Percentiles rank a stretch among this genome's conserved stretches.
phyloP scores from a whole-genome alignment of 2,329 filamentous ascomycete species.

The Monilinia aucupariae region DNA sequence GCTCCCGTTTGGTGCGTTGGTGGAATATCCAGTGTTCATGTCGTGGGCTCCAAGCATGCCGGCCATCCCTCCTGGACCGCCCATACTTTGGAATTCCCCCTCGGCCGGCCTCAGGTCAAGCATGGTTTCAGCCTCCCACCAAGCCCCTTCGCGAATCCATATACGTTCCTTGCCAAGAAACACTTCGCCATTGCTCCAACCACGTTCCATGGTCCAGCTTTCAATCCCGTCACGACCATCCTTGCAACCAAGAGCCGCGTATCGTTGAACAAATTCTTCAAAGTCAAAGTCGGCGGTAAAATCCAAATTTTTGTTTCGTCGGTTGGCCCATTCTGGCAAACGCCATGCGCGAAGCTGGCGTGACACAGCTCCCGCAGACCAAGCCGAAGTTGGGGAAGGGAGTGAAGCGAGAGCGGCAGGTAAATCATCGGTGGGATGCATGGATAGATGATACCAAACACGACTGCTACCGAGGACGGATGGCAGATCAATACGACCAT shows the following conservation, averaged over 20 bases:
- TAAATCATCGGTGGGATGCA: conserved; percentile 86
- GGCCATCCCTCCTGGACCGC: conserved; percentile 30
- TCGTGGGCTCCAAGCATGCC: conserved; percentile 51
- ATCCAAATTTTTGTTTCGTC: conserved; percentile 82
- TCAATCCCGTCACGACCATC: conserved; percentile 91
- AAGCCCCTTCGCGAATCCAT: conserved; percentile 89
- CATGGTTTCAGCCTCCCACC: conserved; percentile 98
- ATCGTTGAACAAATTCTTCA: conserved; percentile 84
- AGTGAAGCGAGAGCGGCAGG: conserved; percentile 70
- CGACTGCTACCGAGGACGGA: conserved; percentile 74
- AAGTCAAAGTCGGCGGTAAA: conserved; percentile 96
- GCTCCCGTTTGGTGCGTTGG: conserved; percentile 44
- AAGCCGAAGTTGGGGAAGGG: conserved; percentile 69
- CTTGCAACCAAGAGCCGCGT: conserved; percentile 75
- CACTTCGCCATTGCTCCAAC: conserved; percentile 97
- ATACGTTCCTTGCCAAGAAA: conserved; percentile 85
- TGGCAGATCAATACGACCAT: conserved; percentile 73
- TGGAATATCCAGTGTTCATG: conserved; percentile 69
- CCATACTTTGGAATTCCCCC: conserved; percentile 24
- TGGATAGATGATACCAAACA: conserved; percentile 87
- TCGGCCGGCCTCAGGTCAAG: conserved; percentile 67
- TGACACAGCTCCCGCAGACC: conserved; percentile 90
- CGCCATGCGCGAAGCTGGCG: conserved; percentile 90
- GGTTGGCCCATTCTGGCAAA: conserved; percentile 92
- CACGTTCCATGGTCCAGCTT: conserved; percentile 87